Evolutionary conservation across 306 rosid genomes (phyloP), one percentile per base, ranked within the genome.

Genomic region (Quercus gilva): DNA sequence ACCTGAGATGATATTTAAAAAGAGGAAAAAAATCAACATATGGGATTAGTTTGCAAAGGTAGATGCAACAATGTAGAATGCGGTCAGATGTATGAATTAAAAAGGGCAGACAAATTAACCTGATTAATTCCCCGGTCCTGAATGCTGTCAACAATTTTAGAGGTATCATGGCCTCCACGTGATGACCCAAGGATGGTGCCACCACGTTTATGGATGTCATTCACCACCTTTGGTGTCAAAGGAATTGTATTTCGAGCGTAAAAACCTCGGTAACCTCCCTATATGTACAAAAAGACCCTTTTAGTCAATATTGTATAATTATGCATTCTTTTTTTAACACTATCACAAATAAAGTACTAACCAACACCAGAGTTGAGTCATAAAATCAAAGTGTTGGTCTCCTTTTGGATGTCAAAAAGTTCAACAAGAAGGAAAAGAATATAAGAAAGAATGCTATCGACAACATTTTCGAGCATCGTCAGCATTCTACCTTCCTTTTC

Each of bases 131-230:
- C 86, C 25, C 92, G 73, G 64, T 89, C 85, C 71, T 89, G 85
- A 70, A 89, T 87, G 81, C 86, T 89, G 41, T 87, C 90, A n/a
- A 89, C 90, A 53, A 89, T 85, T 83, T 87, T 85, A 58, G 80
- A 70, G 79, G 90, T 85, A 31, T 76, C 85, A 26, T 85, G 83
- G 26, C 92, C 90, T 4, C 90, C 90, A 18, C 87, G 78, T 0
- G 92, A 89, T 51, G 89, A 83, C 74, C 92, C 92, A 19, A 89
- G 87, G 80, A 85, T 83, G 18, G 90, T 89, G 72, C 92, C 92
- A 52, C 92, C 92, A 19, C 92, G 90, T 77, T 89, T 86, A 78
- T 87, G 92, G 73, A 89, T 76, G 78, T 86, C 81, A 70, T 89
- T 86, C 51, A 89, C 90, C 29, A 78, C 76, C 78, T 85, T 87